Conservation (phyloP, 2,329 filamentous ascomycete species). For the Coniochaeta ligniaria region DNA sequence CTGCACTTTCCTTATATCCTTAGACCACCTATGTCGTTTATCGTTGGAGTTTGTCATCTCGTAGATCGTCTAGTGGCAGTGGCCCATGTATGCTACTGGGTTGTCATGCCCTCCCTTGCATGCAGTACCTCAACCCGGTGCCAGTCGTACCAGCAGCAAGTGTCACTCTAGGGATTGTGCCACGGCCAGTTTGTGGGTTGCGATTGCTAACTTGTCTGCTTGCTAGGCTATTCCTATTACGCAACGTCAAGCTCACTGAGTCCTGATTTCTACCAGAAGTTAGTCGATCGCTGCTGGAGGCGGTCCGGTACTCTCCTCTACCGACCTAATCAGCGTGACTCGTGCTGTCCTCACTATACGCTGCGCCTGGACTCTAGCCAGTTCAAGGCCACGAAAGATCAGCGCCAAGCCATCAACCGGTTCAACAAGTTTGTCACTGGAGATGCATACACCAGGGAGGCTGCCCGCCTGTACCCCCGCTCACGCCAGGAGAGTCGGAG, state of each 20-base stretch:
- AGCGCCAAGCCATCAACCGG: conserved; percentile 67
- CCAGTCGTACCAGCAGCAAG: not conserved
- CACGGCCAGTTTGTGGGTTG: not conserved
- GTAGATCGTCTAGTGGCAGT: not conserved
- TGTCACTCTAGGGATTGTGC: not conserved
- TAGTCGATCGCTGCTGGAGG: conserved; percentile 73
- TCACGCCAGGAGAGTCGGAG: conserved; percentile 58
- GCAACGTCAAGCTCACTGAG: conserved; percentile 53
- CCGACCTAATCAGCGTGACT: conserved; percentile 67
- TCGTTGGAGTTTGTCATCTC: not conserved
- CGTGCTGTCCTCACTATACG: conserved; percentile 90
- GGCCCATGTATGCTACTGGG: not conserved
- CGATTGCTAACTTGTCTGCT: not conserved
- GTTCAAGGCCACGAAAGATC: conserved; percentile 63
- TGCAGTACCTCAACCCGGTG: conserved; percentile 1
- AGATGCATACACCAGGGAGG: conserved; percentile 57
- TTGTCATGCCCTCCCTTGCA: not conserved
- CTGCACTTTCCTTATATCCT: conserved; percentile 2
- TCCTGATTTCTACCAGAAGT: conserved; percentile 60
- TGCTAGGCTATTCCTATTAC: conserved; percentile 66
- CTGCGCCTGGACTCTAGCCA: conserved; percentile 61
- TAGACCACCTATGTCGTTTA: not conserved
- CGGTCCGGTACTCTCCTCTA: conserved; percentile 67
- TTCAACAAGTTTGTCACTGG: conserved; percentile 65
- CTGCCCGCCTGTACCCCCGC: conserved; percentile 56